Conservation (phyloP, 768 basidiomycete species). For the Pulveroboletus sp. region DNA sequence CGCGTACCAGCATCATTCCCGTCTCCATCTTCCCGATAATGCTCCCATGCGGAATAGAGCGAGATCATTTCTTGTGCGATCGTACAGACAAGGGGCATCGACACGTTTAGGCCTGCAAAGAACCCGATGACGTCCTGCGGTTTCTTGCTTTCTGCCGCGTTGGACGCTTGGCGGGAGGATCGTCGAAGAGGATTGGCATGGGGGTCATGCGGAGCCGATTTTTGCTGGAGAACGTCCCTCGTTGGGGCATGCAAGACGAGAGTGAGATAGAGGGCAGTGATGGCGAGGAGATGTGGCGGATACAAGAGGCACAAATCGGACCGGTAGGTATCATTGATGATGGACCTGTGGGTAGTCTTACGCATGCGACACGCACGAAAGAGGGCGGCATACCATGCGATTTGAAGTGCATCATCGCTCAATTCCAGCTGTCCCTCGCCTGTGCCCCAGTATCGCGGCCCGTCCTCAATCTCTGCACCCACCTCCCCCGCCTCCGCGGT, state of each 20-base stretch:
- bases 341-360: conserved; percentile 59
- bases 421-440: conserved; percentile 78
- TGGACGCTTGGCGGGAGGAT: conserved; percentile 49
- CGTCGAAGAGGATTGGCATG: conserved; percentile 46
- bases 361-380: neutral
- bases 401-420: conserved; percentile 75
- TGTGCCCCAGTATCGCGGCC: conserved; percentile 72
- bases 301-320: conserved; percentile 92
- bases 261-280: conserved; percentile 88
- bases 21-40: conserved; percentile 65
- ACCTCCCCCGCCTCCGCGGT: conserved; percentile 56
- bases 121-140: conserved; percentile 74
- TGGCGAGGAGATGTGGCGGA: conserved; percentile 92
- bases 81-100: conserved; percentile 73
- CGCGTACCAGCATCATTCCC: conserved; percentile 28
- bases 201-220: conserved; percentile 27
- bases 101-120: conserved; percentile 84
- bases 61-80: conserved; percentile 91
- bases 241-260: conserved; percentile 70
- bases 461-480: conserved; percentile 54
- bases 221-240: conserved; percentile 41
- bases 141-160: conserved; percentile 31
- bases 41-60: conserved; percentile 86
- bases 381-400: conserved; percentile 68
- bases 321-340: conserved; percentile 95